Evolutionary conservation across 106 monocot genomes (phyloP), one percentile per base, ranked within the genome.

Genomic region (Vanilla planifolia): DNA sequence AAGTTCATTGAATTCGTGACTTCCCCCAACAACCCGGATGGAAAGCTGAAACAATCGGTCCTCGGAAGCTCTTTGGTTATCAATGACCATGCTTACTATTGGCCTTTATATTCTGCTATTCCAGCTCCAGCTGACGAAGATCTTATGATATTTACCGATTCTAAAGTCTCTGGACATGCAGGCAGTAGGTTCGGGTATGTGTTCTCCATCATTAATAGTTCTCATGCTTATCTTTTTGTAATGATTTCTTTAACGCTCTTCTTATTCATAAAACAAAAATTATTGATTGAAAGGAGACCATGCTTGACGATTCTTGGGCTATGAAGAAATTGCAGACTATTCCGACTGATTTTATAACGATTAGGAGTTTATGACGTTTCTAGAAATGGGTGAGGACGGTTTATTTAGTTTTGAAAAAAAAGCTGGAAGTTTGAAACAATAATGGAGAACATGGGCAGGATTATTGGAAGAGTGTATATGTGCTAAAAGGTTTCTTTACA

Each of bases 1-100:
- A 32, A 60, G 11, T 73, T 89, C 72, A 80, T 93, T 19, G 93
- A 93, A 52, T 89, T 93, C 35, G 93, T 93, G 13, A 93, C 93
- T 3, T 85, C 89, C 1, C 93, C 93, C 0, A 89, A 89, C 67
- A 89, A 94, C 35, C 93, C 89, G 0, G 89, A 94, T 27, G 68
- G 73, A 2, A 30, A 8, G 4, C 25, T 80, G 23, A 35, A 56
- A 23, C 45, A 45, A 11, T 43, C 93, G 0, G 82, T 78, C 25
- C 69, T 94, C 20, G 52, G 52, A 25, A 70, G 77, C 26, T 67
- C 89, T 0, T 70, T 74, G 1, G 80, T 71, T 55, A 83, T 85
- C 60, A 19, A 72, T 21, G 93, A 94, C 32, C 79, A 66, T 55
- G 81, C 79, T 1, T 93, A 93, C 60, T 93, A 88, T 33, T 93